A percentile compares a stretch with the other conserved stretches of the same genome.
Conservation (phyloP, 495 filamentous ascomycete genomes). For the Penicillium bovifimosum region DNA sequence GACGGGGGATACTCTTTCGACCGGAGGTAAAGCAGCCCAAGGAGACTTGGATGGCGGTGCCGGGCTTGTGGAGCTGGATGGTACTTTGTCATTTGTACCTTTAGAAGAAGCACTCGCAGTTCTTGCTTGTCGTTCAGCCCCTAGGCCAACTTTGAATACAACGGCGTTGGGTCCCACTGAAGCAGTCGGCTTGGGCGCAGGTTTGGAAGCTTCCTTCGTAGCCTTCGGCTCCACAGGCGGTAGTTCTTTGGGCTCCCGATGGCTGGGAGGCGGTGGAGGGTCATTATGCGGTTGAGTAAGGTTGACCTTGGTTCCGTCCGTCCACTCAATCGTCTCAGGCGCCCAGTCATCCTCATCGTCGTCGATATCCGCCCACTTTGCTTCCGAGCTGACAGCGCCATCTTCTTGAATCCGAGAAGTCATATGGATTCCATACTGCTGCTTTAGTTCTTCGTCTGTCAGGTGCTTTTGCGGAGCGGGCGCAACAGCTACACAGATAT, state of each 20-base stretch:
- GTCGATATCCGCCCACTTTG: constrained; percentile 98
- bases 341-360: constrained; percentile 99
- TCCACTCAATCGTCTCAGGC: constrained; percentile 94
- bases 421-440: constrained; percentile 93
- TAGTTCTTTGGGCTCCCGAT: constrained; percentile 23
- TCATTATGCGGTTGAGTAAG: constrained; percentile 50
- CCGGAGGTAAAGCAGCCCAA: constrained; percentile 80
- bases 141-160: constrained; percentile 48
- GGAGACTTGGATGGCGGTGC: constrained; percentile 79
- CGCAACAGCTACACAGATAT: constrained; percentile 55
- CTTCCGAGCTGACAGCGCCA: constrained; percentile 64
- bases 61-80: constrained; percentile 73
- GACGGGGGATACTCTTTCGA: constrained; percentile 73
- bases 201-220: constrained; percentile 28
- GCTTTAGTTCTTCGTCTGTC: constrained; percentile 94
- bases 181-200: constrained; percentile 41
- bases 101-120: constrained; percentile 55
- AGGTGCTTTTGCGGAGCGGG: constrained; percentile 83
- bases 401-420: constrained; percentile 86
- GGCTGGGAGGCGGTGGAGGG: constrained; percentile 20
- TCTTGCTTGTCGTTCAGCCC: constrained; percentile 47
- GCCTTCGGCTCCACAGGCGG: constrained; percentile 19
- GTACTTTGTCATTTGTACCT: constrained; percentile 67
- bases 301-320: constrained; percentile 89
- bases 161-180: constrained; percentile 50